Conservation (phyloP, 306 rosid genomes). For the Calophaca sinica region DNA sequence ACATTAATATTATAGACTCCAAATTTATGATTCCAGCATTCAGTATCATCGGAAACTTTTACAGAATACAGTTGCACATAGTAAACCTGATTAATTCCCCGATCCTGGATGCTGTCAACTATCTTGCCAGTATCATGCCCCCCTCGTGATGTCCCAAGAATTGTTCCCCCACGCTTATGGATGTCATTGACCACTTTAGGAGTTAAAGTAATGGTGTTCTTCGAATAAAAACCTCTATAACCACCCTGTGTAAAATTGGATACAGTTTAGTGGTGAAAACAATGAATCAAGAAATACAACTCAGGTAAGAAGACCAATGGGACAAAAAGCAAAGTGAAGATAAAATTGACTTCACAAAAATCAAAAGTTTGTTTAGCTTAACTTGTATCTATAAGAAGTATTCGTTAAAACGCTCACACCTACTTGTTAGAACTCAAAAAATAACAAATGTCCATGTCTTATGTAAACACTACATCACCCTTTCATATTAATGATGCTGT, state of each 20-base stretch:
- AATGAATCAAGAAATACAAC: conserved; percentile 32
- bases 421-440: conserved; percentile 17
- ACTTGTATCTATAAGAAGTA: conserved; percentile 14
- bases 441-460: conserved; percentile 22
- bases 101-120: conserved; percentile 95
- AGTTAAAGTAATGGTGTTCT: conserved; percentile 72
- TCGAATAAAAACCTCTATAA: conserved; percentile 88
- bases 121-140: conserved; percentile 91
- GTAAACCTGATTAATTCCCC: conserved; percentile 92
- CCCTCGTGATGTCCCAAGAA: conserved; percentile 92
- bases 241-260: conserved; percentile 73
- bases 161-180: conserved; percentile 96
- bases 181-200: conserved; percentile 92
- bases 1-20: conserved; percentile 25
- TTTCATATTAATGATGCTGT: conserved; percentile 1
- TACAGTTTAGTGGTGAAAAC: conserved; percentile 32
- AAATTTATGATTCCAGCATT: conserved; percentile 33
- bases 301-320: conserved; percentile 22
- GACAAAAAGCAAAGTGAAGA: background rate
- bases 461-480: conserved; percentile 18
- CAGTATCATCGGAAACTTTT: conserved; percentile 30
- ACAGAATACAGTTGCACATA: conserved; percentile 30
- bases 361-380: conserved; percentile 38
- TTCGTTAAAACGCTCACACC: background rate
- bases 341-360: conserved; percentile 9